Base-by-base conservation (phyloP, 495 filamentous ascomycete species). In the Niebla homalea region DNA sequence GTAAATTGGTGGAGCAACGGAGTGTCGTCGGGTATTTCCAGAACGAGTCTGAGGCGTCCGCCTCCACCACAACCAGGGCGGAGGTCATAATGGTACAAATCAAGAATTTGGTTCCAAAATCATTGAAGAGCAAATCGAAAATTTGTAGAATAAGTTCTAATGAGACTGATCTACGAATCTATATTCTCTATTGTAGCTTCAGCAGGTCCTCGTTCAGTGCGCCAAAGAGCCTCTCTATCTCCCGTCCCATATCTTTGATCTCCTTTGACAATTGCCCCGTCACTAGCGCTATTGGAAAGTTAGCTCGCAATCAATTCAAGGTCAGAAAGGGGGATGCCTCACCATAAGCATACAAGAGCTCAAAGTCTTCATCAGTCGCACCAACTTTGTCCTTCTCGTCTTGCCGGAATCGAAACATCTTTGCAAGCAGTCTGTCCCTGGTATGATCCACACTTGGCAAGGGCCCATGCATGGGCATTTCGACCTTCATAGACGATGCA, bases 401-500 rank as follows among this genome's bases (percentile, higher is more conserved):
- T 59, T 82, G 81, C 25, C 89, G 71, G 64, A 89, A 96, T 55
- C 79, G 78, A 54, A 88, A 94, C 36, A 95, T 82, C 65, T 87
- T 90, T 11, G 87, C 86, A n/a, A 98, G 71, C 38, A 97, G 64
- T 48, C 87, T 70, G 59, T 97, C 90, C 25, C 92, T 70, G 20
- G 80, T 78, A 62, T 87, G 78, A 20, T 83, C 75, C 21, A 89
- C 83, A 53, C 79, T 90, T 4, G 92, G 92, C 12, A 97, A 66
- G 20, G 82, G 83, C 57, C 93, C 87, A 21, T 83, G 93, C 36
- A 98, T 68, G 0, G 92, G 90, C 54, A 94, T 96, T 60, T 93
- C 89, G 1, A 97, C 74, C 69, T 92, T 92, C 64, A 97, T 78
- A 1, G 86, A 92, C 1, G 84, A 89, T 1, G 90, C 92, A 54